Evolutionary conservation across 306 rosid species (phyloP).

Genomic region (Quercus parvula): DNA sequence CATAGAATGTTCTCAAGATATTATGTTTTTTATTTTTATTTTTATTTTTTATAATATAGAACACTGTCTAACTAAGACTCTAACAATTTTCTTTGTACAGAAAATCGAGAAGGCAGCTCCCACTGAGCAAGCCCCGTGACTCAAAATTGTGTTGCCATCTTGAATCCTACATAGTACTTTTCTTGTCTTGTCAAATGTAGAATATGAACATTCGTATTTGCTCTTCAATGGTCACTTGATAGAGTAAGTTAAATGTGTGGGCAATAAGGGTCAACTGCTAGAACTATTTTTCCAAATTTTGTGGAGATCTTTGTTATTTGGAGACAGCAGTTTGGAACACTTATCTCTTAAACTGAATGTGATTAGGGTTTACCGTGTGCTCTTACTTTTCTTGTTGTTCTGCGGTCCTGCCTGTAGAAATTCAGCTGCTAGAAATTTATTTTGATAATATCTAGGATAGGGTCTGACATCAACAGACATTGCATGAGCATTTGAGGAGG

Average conservation of each 20-base stretch:
- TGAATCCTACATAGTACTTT: background rate
- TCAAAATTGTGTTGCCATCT: background rate
- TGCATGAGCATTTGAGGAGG: no score
- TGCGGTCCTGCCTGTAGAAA: background rate
- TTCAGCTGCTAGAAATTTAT: background rate
- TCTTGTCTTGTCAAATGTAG: background rate
- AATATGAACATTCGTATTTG: background rate
- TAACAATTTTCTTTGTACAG: constrained; percentile 29
- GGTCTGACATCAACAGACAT: no score
- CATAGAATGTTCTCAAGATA: background rate
- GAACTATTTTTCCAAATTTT: constrained; percentile 11
- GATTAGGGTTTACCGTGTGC: background rate
- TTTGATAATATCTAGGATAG: background rate
- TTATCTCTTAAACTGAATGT: background rate
- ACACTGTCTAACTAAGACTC: constrained; percentile 3
- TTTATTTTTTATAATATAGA: background rate
- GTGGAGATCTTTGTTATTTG: constrained; percentile 9
- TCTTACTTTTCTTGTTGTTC: background rate
- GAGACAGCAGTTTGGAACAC: background rate
- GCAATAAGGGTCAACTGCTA: constrained; percentile 10
- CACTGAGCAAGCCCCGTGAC: constrained; percentile 43
- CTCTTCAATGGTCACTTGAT: constrained; percentile 1
- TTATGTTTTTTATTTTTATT: background rate
- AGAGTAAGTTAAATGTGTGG: constrained; percentile 20
- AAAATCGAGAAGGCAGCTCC: constrained; percentile 40